Percentiles rank a stretch among this genome's conserved stretches.
phyloP scores from a whole-genome alignment of 2,329 filamentous ascomycete species.

The Boeremia exigua region DNA sequence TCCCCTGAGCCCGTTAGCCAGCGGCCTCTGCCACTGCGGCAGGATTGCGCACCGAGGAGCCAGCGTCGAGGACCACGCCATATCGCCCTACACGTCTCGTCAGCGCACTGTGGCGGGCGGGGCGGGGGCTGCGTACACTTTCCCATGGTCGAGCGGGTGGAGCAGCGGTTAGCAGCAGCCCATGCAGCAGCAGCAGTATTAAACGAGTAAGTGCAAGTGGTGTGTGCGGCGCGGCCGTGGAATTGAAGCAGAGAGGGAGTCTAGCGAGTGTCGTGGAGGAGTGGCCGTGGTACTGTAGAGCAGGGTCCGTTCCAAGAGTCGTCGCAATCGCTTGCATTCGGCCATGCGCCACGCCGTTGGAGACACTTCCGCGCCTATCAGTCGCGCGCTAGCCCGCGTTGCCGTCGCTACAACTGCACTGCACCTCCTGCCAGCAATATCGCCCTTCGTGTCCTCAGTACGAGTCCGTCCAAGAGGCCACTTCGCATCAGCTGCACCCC shows the following conservation, averaged over 20 bases:
- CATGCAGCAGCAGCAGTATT: conserved; percentile 36
- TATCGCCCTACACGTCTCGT: conserved; percentile 65
- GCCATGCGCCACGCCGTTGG: conserved; percentile 10
- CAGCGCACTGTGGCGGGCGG: conserved; percentile 24
- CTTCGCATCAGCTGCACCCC: conserved; percentile 1
- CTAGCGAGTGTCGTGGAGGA: conserved; percentile 13
- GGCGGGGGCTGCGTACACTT: conserved; percentile 47
- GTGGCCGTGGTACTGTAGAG: background rate
- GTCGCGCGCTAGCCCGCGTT: background rate
- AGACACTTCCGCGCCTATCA: conserved; percentile 3
- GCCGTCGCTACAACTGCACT: conserved; percentile 10
- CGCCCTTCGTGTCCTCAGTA: background rate
- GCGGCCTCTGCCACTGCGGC: background rate
- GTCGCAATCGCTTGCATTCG: conserved; percentile 10
- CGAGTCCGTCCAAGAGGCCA: background rate
- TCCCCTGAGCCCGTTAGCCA: conserved; percentile 63
- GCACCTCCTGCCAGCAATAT: conserved; percentile 4
- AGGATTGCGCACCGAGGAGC: conserved; percentile 73
- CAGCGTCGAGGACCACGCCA: conserved; percentile 95
- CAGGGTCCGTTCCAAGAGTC: background rate
- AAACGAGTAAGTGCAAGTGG: background rate
- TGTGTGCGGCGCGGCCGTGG: conserved; percentile 8
- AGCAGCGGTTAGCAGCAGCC: conserved; percentile 22
- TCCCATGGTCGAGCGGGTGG: conserved; percentile 45
- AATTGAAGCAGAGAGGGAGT: background rate